phyloP scores from a whole-genome alignment of 1,284 basidiomycete species.

The Naganishia sp. region DNA sequence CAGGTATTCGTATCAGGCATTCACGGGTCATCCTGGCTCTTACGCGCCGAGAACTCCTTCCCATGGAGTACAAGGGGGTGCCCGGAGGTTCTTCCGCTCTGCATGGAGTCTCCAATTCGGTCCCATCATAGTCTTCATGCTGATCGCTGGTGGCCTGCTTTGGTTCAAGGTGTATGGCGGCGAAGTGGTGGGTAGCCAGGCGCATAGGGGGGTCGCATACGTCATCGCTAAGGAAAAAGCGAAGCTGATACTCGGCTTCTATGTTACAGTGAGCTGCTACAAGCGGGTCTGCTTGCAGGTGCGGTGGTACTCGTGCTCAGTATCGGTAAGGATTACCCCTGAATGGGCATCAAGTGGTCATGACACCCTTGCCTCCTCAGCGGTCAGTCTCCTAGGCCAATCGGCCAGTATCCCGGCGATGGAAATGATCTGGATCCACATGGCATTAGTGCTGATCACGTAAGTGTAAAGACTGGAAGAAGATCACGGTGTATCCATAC shows the following conservation, averaged over 20 bases:
- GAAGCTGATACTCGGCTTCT: neutral
- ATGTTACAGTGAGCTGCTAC: conserved; percentile 2
- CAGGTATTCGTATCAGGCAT: neutral
- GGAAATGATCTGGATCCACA: conserved; percentile 25
- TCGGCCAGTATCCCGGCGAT: neutral
- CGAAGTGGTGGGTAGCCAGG: conserved; percentile 4
- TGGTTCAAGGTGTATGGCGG: conserved; percentile 22
- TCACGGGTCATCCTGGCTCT: too few species aligned
- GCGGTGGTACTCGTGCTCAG: conserved; percentile 10
- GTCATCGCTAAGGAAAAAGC: neutral
- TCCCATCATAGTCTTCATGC: conserved; percentile 5
- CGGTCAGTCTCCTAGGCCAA: conserved; percentile 16
- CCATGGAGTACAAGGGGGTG: neutral
- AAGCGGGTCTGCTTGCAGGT: conserved; percentile 1
- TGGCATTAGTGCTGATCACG: conserved; percentile 23
- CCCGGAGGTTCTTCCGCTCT: neutral
- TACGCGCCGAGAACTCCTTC: too few species aligned
- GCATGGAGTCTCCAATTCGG: conserved; percentile 16
- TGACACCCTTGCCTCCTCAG: neutral
- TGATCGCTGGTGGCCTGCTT: neutral
- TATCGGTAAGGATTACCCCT: conserved; percentile 2
- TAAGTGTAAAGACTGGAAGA: neutral
- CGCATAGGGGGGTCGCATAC: conserved; percentile 6
- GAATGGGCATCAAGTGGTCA: neutral
- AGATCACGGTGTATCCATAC: neutral